A percentile compares a stretch with the other conserved stretches of the same genome.
These are phyloP conservation scores for Pachyrhizus erosus DNA, from an alignment of 306 rosid species.

Conservation along the genomic window DNA sequence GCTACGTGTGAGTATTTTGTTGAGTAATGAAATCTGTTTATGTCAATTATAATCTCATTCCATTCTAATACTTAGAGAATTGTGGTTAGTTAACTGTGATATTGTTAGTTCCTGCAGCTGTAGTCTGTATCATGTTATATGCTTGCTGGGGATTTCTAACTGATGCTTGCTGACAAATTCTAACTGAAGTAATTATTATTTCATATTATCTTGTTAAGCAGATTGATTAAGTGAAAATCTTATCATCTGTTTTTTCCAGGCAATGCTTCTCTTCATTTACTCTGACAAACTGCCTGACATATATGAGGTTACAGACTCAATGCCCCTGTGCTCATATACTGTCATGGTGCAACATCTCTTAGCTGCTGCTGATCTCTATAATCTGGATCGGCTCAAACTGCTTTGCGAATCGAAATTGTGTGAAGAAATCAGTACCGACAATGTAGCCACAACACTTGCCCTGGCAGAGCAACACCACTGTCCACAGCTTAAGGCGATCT, in stretches of 20 bases:
- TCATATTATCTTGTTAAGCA: slow-evolving; percentile 23
- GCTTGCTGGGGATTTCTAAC: too few species aligned
- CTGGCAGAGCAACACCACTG: slow-evolving; percentile 85
- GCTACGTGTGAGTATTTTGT: neutral
- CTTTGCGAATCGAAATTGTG: slow-evolving; percentile 80
- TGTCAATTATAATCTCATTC: slow-evolving; percentile 12
- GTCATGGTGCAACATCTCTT: slow-evolving; percentile 89
- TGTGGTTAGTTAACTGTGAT: slow-evolving; percentile 1
- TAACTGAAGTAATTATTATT: slow-evolving; percentile 14
- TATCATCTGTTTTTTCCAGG: slow-evolving; percentile 57
- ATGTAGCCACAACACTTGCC: slow-evolving; percentile 76
- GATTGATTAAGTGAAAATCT: slow-evolving; percentile 5
- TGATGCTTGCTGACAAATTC: slow-evolving; percentile 28
- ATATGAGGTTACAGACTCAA: slow-evolving; percentile 66
- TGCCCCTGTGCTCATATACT: slow-evolving; percentile 60
- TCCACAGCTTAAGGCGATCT: slow-evolving; percentile 75
- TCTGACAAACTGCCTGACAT: slow-evolving; percentile 70
- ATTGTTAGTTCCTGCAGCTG: neutral
- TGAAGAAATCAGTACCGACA: slow-evolving; percentile 69
- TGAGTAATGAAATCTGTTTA: neutral
- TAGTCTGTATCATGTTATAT: neutral
- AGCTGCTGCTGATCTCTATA: slow-evolving; percentile 84
- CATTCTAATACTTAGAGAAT: neutral
- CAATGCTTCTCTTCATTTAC: slow-evolving; percentile 83
- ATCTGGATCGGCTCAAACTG: slow-evolving; percentile 75